Evolutionary conservation across 768 basidiomycete species (phyloP), one percentile per base, ranked within the genome.

Genomic region (Mycena latifolia): DNA sequence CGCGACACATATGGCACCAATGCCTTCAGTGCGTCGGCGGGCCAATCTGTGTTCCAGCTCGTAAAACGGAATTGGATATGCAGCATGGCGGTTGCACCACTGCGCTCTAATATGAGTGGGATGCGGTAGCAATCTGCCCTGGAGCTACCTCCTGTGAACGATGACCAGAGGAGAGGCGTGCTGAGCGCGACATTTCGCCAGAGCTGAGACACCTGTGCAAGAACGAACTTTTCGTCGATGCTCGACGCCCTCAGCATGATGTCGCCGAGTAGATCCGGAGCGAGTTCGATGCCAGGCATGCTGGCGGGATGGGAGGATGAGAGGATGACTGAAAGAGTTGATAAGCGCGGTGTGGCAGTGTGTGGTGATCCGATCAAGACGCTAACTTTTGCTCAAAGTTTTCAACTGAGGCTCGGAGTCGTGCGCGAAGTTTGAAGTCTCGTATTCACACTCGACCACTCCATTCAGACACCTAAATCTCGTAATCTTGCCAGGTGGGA

Each of bases 141-240:
- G 4, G 50, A 31, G 39, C 28, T 7, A 17, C 17, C 14, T 11
- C 25, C 47, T 1, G 28, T 22, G 24, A 61, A 45, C 1, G 51
- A 61, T 22, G 59, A 53, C 60, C 60, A 54, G 31, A 61, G 28
- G 25, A 47, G 46, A 37, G 28, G 31, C 2, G 12, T 50, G 29
- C 25, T 22, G 35, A 58, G 56, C 17, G 56, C 46, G 3, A 25
- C 24, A 10, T 25, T n/a, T 15, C 56, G 45, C 56, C 56, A 58
- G 15, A 47, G 35, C 10, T 22, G 45, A 3, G 56, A 58, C 1
- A 58, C 56, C 25, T 58, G 45, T 5, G 46, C 29, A 12, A 58
- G 15, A 14, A 31, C 35, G 8, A 48, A 48, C 22, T 58, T 48
- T 18, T 58, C 12, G 22, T 37, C 25, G 27, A 48, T 45, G 39